A percentile compares a stretch with the other conserved stretches of the same genome.
These are phyloP conservation scores for Ophiosphaerella herpotricha DNA, from an alignment of 2,329 filamentous ascomycete genomes.

Conservation along the genomic window DNA sequence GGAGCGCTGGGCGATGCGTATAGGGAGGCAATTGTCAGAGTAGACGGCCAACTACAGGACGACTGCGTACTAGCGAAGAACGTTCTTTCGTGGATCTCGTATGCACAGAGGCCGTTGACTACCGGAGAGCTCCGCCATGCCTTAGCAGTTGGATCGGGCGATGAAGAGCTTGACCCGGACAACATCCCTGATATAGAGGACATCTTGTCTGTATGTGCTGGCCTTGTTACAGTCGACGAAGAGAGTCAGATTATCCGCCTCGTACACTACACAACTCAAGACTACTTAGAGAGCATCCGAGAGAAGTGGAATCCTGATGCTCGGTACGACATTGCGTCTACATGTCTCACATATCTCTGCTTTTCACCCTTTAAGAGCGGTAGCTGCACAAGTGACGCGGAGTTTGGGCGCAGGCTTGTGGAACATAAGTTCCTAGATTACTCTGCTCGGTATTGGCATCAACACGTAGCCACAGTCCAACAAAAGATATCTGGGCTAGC, in stretches of 20 bases:
- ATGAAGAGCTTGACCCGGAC: constrained; percentile 12
- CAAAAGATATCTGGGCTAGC: constrained; percentile 4
- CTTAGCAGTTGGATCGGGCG: constrained; percentile 11
- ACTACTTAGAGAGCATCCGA: too few species aligned
- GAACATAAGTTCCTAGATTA: constrained; percentile 31
- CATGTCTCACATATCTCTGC: constrained; percentile 36
- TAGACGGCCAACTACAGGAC: constrained; percentile 44
- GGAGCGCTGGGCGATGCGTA: constrained; percentile 11
- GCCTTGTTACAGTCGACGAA: constrained; percentile 20
- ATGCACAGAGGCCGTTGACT: constrained; percentile 17
- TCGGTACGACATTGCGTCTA: constrained; percentile 23
- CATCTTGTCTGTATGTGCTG: constrained; percentile 23
- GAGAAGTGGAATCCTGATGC: constrained; percentile 30
- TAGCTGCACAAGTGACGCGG: constrained; percentile 10
- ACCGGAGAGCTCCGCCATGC: constrained; percentile 14
- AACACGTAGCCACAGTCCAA: constrained; percentile 19
- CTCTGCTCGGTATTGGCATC: constrained; percentile 28
- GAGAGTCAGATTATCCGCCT: too few species aligned
- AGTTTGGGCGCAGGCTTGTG: constrained; percentile 19
- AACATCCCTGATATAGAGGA: constrained; percentile 15
- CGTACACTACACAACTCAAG: constrained; percentile 18
- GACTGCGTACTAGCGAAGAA: constrained; percentile 43
- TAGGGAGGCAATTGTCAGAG: constrained; percentile 29
- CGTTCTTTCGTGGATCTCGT: constrained; percentile 18
- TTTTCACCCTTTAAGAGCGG: constrained; percentile 25